Evolutionary conservation across 2,329 filamentous ascomycete species (phyloP).

Genomic region (Lasiodiplodia hormozganensis): DNA sequence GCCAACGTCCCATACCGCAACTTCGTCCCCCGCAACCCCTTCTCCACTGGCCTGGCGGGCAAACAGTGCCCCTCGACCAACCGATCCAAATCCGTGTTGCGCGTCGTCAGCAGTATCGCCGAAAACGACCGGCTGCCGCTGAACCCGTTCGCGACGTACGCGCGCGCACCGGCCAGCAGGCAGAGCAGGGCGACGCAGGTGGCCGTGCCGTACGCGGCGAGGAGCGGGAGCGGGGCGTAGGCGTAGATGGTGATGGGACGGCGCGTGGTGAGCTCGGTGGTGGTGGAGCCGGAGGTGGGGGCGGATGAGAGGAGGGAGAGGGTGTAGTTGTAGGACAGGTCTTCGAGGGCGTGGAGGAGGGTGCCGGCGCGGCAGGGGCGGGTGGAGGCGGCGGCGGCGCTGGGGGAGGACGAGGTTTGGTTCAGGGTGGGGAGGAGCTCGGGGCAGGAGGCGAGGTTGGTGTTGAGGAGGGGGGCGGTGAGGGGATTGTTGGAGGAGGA

Average conservation of each 20-base stretch:
- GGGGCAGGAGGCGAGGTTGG: not conserved
- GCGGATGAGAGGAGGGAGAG: not conserved
- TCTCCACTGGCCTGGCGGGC: not conserved
- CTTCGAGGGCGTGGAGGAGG: not conserved
- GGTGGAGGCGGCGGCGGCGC: not conserved
- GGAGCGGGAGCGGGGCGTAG: not conserved
- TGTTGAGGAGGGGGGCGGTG: not conserved
- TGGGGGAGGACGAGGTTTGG: not conserved
- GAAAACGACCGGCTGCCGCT: slow-evolving; percentile 6
- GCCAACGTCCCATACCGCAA: not conserved
- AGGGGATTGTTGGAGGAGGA: no score
- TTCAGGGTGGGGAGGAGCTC: not conserved
- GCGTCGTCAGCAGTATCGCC: slow-evolving; percentile 4
- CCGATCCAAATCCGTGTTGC: not conserved
- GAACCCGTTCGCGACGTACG: slow-evolving; percentile 4
- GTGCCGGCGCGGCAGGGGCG: slow-evolving; percentile 1
- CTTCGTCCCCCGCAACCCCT: not conserved
- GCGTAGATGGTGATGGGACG: not conserved
- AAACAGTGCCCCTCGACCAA: not conserved
- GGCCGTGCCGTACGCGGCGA: not conserved
- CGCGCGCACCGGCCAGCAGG: not conserved
- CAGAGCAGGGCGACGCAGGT: not conserved
- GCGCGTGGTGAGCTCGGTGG: not conserved
- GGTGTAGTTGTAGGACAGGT: slow-evolving; percentile 14
- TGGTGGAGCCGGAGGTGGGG: not conserved